These are phyloP conservation scores for Melampsora americana DNA, from an alignment of 1,284 basidiomycete genomes.

Conservation along the genomic window DNA sequence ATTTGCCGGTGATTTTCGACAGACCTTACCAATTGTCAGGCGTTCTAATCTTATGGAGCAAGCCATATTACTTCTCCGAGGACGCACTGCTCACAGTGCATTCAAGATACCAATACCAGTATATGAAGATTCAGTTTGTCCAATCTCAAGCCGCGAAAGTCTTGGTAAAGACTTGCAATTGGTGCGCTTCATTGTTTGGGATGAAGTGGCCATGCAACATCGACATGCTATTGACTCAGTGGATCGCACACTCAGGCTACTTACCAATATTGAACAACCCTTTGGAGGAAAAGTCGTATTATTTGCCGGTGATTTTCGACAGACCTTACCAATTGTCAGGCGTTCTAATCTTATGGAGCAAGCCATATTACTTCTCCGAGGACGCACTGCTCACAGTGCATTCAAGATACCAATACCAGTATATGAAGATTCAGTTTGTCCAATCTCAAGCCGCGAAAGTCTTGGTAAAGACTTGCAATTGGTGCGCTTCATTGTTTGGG, in stretches of 20 bases:
- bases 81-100: background rate
- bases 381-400: background rate
- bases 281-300: conserved; percentile 24
- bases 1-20: no score
- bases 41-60: no score
- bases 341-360: no score
- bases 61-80: background rate
- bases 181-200: conserved; percentile 4
- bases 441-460: background rate
- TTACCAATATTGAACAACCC: background rate
- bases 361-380: background rate
- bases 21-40: no score
- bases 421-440: background rate
- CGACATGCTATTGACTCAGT: background rate
- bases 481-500: conserved; percentile 4
- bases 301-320: no score
- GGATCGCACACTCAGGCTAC: background rate
- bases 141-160: background rate
- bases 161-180: background rate
- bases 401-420: conserved; percentile 2
- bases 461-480: background rate
- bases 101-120: conserved; percentile 2
- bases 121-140: background rate
- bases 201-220: conserved; percentile 7
- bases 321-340: no score